phyloP scores from a whole-genome alignment of 805 yeast genomes.

The Candida ulmi region DNA sequence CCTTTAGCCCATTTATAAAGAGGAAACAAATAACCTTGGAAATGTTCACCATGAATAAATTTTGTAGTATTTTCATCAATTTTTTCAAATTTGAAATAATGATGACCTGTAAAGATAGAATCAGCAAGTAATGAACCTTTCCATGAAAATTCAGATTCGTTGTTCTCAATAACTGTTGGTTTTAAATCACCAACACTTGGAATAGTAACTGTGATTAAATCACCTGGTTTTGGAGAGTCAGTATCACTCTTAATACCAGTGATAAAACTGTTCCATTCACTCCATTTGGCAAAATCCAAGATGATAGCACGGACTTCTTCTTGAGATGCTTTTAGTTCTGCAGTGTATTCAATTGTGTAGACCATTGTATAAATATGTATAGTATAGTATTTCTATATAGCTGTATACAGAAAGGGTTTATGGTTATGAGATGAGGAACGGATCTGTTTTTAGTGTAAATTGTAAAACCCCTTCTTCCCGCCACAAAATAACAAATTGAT shows the following conservation, averaged over 20 bases:
- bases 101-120: conserved; percentile 2
- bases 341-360: neutral
- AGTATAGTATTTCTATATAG: too few species aligned
- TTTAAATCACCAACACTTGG: neutral
- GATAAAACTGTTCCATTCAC: conserved; percentile 1
- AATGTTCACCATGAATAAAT: conserved; percentile 4
- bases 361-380: neutral
- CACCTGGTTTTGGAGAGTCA: neutral
- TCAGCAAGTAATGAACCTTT: neutral
- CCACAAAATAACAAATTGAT: too few species aligned
- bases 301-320: conserved; percentile 3
- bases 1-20: neutral
- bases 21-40: conserved; percentile 1
- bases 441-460: too few species aligned
- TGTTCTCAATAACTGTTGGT: neutral
- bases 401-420: too few species aligned
- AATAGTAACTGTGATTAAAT: neutral
- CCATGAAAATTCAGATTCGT: conserved; percentile 4
- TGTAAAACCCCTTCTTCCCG: too few species aligned
- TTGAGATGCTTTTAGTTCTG: conserved; percentile 1
- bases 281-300: conserved; percentile 1
- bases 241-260: neutral
- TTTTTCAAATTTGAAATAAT: conserved; percentile 5
- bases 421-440: too few species aligned
- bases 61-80: conserved; percentile 1